Base-by-base conservation (phyloP, 108 stramenopile species). In the Aurantiochytrium sp. region DNA sequence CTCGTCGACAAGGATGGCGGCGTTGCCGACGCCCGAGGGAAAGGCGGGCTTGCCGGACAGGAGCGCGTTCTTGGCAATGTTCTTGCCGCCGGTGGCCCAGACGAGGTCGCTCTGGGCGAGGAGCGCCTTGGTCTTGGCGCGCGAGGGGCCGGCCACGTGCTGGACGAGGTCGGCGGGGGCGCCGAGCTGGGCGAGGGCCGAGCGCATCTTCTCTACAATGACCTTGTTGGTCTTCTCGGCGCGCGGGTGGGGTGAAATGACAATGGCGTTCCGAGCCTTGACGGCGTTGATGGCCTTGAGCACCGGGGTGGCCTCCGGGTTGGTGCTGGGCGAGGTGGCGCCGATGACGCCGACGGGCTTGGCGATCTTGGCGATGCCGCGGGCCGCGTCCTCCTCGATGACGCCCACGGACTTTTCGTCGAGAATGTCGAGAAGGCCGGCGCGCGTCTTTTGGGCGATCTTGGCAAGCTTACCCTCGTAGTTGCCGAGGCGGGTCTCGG, bases 221-320 rank as follows among this genome's bases (percentile, higher is more conserved):
- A 41, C 42, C n/a, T 48, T n/a, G 45, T 81, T 81, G 42, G 73
- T 81, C 30, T 81, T 22, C 39, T 48, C 45, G 42, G 73, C 39
- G 39, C 73, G 73, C 27, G 73, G 73, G 39, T 81, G 39, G n/a
- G 73, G 73, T 48, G 73, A 81, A 30, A 81, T 81, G 73, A 81
- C 45, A 48, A 81, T 81, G n/a, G 73, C 73, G 30, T 81, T 81
- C 1, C 73, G 73, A 48, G 42, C 73, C 30, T 81, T 81, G 39
- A 81, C 32, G 45, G 42, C 39, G 45, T 81, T 81, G 73, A 81
- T 81, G 45, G 73, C 73, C 45, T 81, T 81, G 42, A 81, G 73
- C 73, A 81, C 73, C 10, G 73, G 73, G 8, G 73, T 81, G 45
- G 73, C 73, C 45, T 81, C 73, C 17, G 73, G 73, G 73, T 81